Base-by-base conservation (phyloP, 2,329 filamentous ascomycete species). In the Huntiella savannae region DNA sequence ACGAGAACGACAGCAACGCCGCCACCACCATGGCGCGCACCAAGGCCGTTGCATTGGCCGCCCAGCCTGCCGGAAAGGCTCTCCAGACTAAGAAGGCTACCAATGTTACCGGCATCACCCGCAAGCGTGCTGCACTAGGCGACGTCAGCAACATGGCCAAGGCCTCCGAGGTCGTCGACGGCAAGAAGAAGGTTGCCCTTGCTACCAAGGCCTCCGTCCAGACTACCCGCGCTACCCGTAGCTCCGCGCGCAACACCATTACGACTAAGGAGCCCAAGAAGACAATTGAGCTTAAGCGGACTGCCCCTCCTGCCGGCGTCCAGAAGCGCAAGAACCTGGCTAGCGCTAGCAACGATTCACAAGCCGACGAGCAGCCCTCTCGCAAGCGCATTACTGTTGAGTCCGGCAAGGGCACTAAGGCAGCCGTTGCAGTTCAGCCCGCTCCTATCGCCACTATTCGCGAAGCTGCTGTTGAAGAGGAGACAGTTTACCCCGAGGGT, bases 131-230 rank as follows among this genome's bases (percentile, higher is more conserved):
- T 55, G 87, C 84, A 42, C 73, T 98, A 34, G 86, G 83, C 49
- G 91, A 98, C 67, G 82, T 95, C 55, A 96, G 86, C 73, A 98
- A 98, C 65, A 81, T 93, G 52, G 77, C 77, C 56, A 96, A 95
- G 62, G 71, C 72, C 41, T 82, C 83, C 46, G 69, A 63, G 4
- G 66, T 70, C 52, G 66, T 70, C 51, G 81, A 83, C 47, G 75
- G 71, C 54, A 93, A 92, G 70, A 94, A 93, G 70, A 81, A 86
- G 64, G 65, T 65, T 48, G 77, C 77, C 47, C 67, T 87, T 22
- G 73, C 84, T 36, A 84, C 85, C 41, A 94, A 95, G 66, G 75
- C 79, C 48, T 45, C 34, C 28, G 74, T 79, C 45, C 80, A 87
- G 58, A 82, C 78, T n/a, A 84, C 50, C 70, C 95, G 47, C 77